These are phyloP conservation scores for Ascochyta pisi DNA, from an alignment of 2,329 filamentous ascomycete genomes.

Conservation along the genomic window DNA sequence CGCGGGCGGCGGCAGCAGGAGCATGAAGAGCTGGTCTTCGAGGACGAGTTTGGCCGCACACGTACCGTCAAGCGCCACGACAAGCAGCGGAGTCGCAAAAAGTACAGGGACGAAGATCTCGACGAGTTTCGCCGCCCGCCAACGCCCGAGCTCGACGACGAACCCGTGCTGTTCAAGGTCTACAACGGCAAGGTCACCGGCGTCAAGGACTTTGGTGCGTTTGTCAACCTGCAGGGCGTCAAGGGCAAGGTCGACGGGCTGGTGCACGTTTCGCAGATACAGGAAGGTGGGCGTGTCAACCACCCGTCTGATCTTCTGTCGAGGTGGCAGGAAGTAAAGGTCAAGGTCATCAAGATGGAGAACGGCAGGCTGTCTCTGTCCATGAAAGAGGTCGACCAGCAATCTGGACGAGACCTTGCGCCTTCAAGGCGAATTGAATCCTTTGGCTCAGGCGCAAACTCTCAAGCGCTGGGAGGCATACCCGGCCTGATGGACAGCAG, in stretches of 20 bases:
- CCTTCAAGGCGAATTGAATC: constrained; percentile 81
- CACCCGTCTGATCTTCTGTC: constrained; percentile 89
- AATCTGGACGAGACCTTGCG: constrained; percentile 80
- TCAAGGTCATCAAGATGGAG: constrained; percentile 90
- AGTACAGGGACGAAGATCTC: constrained; percentile 53
- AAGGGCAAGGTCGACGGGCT: constrained; percentile 89
- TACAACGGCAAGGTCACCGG: constrained; percentile 91
- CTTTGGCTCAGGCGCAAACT: constrained; percentile 73
- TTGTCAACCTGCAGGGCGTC: constrained; percentile 89
- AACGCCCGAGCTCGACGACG: constrained; percentile 78
- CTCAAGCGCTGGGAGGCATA: constrained; percentile 74
- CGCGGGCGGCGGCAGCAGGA: constrained; percentile 52
- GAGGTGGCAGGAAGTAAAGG: constrained; percentile 82
- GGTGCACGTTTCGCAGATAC: constrained; percentile 90
- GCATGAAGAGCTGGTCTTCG: constrained; percentile 61
- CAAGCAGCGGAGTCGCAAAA: constrained; percentile 50
- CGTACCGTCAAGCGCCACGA: constrained; percentile 50
- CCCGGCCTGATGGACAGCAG: constrained; percentile 58
- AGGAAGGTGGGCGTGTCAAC: constrained; percentile 83
- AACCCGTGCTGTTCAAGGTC: constrained; percentile 81
- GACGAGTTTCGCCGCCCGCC: constrained; percentile 71
- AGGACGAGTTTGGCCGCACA: constrained; percentile 66
- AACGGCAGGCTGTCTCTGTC: constrained; percentile 82
- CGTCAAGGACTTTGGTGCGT: constrained; percentile 93
- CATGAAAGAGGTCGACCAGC: constrained; percentile 97